Base-by-base conservation (phyloP, 2,329 filamentous ascomycete genomes). In the Colletotrichum falcatum region DNA sequence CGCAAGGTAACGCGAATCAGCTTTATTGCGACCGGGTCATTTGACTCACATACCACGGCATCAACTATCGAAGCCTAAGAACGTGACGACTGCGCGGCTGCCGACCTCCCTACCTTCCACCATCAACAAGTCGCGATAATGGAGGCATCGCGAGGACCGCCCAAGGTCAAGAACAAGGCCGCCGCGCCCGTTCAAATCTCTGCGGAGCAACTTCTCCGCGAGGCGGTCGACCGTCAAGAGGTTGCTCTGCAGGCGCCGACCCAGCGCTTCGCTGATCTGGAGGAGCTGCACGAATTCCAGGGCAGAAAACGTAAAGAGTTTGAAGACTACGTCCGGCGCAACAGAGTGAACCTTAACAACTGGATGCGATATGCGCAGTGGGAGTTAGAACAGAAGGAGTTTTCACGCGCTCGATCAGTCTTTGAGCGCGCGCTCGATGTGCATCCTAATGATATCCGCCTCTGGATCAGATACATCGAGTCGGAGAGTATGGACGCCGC, bases 381-480 rank as follows among this genome's bases (percentile, higher is more conserved):
- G 94, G 96, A 99, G 84, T 87, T 98, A 71, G 95, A 99, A 80
- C 96, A 99, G 83, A 98, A 98, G 82, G 96, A 99, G 83, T 98
- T 94, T 81, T 91, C 92, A 65, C 92, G 96, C 65, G 96, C 96
- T 37, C 88, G 96, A 51, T 97, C 93, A 61, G 91, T 99, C 77
- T 99, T 98, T 77, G 96, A 99, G 84, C 90, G 96, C 75, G 95
- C 95, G 60, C 87, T 99, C 75, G 96, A 99, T 80, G 94, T 96
- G 48, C 94, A 97, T 77, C 88, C 94, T 63, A 97, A 95, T 58
- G 93, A 92, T 63, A 91, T 97, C 46, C 90, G 91, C 67, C 83
- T 98, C 70, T 98, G 95, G 95, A 90, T 97, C 74, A 89, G 95
- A 37, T 98, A 99, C 78, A 93, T 97, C 77, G 96, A 99, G 83